Evolutionary conservation across 306 rosid genomes (phyloP).

Genomic region (Lotus japonicus): DNA sequence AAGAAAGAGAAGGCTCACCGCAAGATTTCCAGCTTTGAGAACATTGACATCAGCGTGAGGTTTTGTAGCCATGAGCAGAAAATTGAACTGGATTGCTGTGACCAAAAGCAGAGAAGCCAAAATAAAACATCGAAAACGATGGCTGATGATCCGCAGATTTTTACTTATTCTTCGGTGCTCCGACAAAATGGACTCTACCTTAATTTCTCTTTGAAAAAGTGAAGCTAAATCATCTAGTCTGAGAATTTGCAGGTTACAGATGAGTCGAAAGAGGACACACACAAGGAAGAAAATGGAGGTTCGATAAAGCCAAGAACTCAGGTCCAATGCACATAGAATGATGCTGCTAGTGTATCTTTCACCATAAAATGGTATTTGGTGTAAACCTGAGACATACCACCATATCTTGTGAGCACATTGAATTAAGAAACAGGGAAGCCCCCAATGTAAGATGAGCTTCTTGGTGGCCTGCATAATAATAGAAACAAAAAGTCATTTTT

Average conservation of each 20-base stretch:
- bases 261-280: slow-evolving; percentile 62
- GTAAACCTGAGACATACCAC: slow-evolving; percentile 69
- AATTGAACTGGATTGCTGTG: slow-evolving; percentile 65
- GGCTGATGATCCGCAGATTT: slow-evolving; percentile 56
- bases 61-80: slow-evolving; percentile 40
- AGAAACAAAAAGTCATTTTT: too few species aligned
- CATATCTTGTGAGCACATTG: slow-evolving; percentile 67
- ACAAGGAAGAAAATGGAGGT: slow-evolving; percentile 67
- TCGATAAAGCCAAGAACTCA: slow-evolving; percentile 68
- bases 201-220: slow-evolving; percentile 51
- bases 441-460: slow-evolving; percentile 41
- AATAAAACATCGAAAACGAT: slow-evolving; percentile 59
- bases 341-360: slow-evolving; percentile 39
- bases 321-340: slow-evolving; percentile 43
- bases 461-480: slow-evolving; percentile 51
- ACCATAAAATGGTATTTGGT: slow-evolving; percentile 53
- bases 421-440: slow-evolving; percentile 46
- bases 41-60: slow-evolving; percentile 45
- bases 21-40: slow-evolving; percentile 73
- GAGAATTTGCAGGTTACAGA: slow-evolving; percentile 60
- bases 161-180: slow-evolving; percentile 57
- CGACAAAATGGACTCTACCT: slow-evolving; percentile 49
- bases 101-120: slow-evolving; percentile 54
- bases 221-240: slow-evolving; percentile 53
- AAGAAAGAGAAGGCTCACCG: slow-evolving; percentile 32